Evolutionary conservation across 805 yeast genomes (phyloP).

Genomic region (Candida berthetii): DNA sequence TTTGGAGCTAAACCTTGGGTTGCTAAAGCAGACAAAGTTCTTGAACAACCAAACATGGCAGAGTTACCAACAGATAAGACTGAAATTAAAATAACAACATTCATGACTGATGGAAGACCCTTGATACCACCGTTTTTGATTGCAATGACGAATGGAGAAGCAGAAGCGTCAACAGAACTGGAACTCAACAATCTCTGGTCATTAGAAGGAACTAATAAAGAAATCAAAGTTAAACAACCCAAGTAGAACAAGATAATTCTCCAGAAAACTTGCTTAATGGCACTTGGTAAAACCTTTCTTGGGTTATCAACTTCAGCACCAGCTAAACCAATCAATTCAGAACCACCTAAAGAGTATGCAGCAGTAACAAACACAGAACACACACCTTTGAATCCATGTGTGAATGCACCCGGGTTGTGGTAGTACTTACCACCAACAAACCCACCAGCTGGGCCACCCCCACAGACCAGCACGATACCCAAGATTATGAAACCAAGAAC

Average conservation of each 20-base stretch:
- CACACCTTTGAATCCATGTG: constrained; percentile 47
- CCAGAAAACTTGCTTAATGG: constrained; percentile 53
- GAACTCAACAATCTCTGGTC: constrained; percentile 27
- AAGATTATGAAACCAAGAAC: constrained; percentile 48
- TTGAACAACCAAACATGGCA: constrained; percentile 49
- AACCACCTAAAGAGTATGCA: constrained; percentile 49
- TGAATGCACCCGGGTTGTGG: constrained; percentile 58
- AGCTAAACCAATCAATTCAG: constrained; percentile 46
- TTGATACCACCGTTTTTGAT: constrained; percentile 28
- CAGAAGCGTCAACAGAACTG: constrained; percentile 22
- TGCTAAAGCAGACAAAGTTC: constrained; percentile 43
- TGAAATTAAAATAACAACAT: constrained; percentile 32
- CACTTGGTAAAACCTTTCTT: constrained; percentile 44
- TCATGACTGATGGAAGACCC: constrained; percentile 33
- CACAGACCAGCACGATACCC: constrained; percentile 42
- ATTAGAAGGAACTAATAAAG: constrained; percentile 39
- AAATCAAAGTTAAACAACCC: constrained; percentile 36
- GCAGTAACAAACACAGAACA: constrained; percentile 50
- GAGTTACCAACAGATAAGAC: constrained; percentile 44
- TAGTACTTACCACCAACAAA: constrained; percentile 40
- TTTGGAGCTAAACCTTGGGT: constrained; percentile 39
- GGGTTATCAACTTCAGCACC: constrained; percentile 46
- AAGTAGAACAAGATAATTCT: constrained; percentile 43
- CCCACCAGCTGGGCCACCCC: constrained; percentile 40
- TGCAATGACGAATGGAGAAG: constrained; percentile 47